These are phyloP conservation scores for Ceratocystis variospora DNA, from an alignment of 2,329 filamentous ascomycete species.

Conservation along the genomic window DNA sequence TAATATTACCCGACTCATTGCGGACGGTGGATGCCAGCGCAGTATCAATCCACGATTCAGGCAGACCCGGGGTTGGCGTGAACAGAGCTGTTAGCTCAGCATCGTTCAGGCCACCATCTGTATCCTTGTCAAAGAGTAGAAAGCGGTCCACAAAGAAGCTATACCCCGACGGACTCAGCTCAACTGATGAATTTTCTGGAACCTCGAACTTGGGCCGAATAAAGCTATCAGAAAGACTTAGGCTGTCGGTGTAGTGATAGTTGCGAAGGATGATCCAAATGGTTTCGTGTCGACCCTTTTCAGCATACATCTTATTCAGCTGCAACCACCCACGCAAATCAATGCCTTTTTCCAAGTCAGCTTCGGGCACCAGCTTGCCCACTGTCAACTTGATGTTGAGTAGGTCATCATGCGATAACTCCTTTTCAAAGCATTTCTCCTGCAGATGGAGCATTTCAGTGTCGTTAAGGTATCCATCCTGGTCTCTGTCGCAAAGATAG, in stretches of 20 bases:
- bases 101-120: constrained; percentile 84
- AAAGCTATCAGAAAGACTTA: constrained; percentile 82
- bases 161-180: constrained; percentile 87
- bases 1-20: constrained; percentile 90
- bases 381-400: constrained; percentile 85
- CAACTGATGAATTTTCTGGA: constrained; percentile 78
- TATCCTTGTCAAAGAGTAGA: constrained; percentile 89
- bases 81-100: constrained; percentile 76
- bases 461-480: constrained; percentile 84
- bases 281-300: constrained; percentile 94
- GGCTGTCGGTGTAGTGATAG: constrained; percentile 90
- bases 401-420: constrained; percentile 65
- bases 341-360: constrained; percentile 56
- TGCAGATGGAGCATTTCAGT: constrained; percentile 86
- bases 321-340: constrained; percentile 73
- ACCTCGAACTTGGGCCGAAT: constrained; percentile 90
- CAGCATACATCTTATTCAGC: constrained; percentile 89
- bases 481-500: constrained; percentile 90
- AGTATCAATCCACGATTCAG: constrained; percentile 72
- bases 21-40: constrained; percentile 87
- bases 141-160: constrained; percentile 97
- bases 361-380: constrained; percentile 49
- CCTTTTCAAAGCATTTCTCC: constrained; percentile 79
- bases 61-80: constrained; percentile 80
- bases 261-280: constrained; percentile 95